Base-by-base conservation (phyloP, 768 basidiomycete species). In the Boletus speciosus region DNA sequence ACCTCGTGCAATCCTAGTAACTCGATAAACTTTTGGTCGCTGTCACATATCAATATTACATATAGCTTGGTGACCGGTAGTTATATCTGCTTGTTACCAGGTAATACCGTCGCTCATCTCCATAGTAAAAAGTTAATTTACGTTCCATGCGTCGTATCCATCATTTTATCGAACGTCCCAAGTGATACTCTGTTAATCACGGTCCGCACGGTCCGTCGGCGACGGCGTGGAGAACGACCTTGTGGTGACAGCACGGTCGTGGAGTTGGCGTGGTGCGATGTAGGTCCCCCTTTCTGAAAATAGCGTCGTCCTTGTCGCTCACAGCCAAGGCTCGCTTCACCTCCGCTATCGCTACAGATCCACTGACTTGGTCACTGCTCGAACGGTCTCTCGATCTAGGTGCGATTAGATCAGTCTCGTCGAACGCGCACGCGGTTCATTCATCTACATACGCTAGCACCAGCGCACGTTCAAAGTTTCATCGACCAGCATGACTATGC, bases 91-190 rank as follows among this genome's bases (percentile, higher is more conserved):
- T 29, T 9, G 12, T 25, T 31, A 3, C 21, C 39, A 15, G 37
- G 35, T 31, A 31, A 31, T 31, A 44, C 32, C 14, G 9, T 43
- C 21, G 32, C 12, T 52, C 16, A 49, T 62, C 25, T 7, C 49
- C 47, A 47, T 50, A 31, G 35, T 9, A 47, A 32, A 16, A 32
- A 12, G 31, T 11, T 8, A 29, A 41, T 31, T 27, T 51, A 6
- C 27, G 4, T 27, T 37, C 3, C 14, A 31, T 31, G n/a, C 15
- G 29, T 11, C 6, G 4, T 35, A 40, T 37, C 37, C 25, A 15
- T 11, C 47, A 41, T 54, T 48, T 41, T 55, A 60, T 48, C 41
- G 14, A 50, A 14, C 12, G n/a, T 42, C 11, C 34, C 9, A 14
- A 6, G 25, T 44, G 19, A 34, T 31, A 32, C 31, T 11, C 2